These are phyloP conservation scores for Combretum micranthum DNA, from an alignment of 345 rosid species.

Conservation along the genomic window DNA sequence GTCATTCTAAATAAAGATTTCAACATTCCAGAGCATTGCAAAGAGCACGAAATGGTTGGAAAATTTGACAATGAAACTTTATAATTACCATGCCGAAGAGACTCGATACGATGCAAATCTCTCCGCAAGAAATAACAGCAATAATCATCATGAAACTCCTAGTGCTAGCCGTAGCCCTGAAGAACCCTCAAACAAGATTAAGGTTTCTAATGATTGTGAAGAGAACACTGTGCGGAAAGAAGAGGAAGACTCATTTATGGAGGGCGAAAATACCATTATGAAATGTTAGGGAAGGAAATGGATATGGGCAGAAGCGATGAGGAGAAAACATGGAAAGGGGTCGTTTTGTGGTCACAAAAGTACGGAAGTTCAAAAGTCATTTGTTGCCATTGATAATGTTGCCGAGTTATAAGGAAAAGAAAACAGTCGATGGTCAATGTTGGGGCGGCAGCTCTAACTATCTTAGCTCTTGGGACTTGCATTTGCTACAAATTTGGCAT, in stretches of 20 bases:
- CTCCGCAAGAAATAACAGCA: not conserved
- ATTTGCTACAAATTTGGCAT: slow-evolving; percentile 30
- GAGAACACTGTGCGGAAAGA: not conserved
- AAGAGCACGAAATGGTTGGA: slow-evolving; percentile 36
- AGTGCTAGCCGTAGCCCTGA: too few relatives aligned
- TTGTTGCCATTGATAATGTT: slow-evolving; percentile 3
- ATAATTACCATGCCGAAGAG: slow-evolving; percentile 50
- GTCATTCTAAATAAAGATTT: slow-evolving; percentile 19
- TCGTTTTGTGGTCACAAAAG: not conserved
- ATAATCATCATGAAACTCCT: not conserved
- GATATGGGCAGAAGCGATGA: too few relatives aligned
- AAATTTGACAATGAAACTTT: slow-evolving; percentile 26
- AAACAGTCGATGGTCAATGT: slow-evolving; percentile 37
- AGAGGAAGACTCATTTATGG: too few relatives aligned
- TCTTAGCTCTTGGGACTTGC: slow-evolving; percentile 54
- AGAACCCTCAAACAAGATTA: slow-evolving; percentile 3
- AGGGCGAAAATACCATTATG: too few relatives aligned
- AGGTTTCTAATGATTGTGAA: not conserved
- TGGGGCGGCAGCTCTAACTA: slow-evolving; percentile 50
- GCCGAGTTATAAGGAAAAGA: slow-evolving; percentile 20
- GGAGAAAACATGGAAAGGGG: too few relatives aligned
- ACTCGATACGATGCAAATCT: slow-evolving; percentile 12
- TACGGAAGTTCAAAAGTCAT: not conserved
- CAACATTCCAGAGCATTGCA: slow-evolving; percentile 45
- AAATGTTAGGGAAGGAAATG: too few relatives aligned